Evolutionary conservation across 2,329 filamentous ascomycete species (phyloP).

Genomic region (Pseudopithomyces chartarum): DNA sequence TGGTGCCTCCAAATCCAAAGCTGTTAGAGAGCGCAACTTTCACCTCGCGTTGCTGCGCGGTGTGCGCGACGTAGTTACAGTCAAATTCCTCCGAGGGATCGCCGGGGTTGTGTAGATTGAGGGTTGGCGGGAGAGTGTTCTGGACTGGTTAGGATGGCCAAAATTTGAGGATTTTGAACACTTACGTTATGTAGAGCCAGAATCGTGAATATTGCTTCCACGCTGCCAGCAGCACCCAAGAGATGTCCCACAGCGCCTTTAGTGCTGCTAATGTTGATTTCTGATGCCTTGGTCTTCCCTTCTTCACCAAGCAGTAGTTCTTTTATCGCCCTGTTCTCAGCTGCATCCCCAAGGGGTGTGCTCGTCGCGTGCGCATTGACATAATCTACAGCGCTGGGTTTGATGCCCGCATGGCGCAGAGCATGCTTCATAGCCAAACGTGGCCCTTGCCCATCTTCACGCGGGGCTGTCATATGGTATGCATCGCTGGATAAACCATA

Average conservation of each 20-base stretch:
- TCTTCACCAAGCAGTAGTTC: conserved; percentile 75
- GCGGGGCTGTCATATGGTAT: conserved; percentile 90
- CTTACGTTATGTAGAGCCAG: conserved; percentile 78
- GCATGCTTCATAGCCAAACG: conserved; percentile 84
- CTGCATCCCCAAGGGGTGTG: conserved; percentile 81
- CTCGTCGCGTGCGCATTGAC: conserved; percentile 96
- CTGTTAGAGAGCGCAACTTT: conserved; percentile 86
- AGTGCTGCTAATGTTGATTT: conserved; percentile 87
- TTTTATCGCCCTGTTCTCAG: conserved; percentile 84
- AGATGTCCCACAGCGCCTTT: conserved; percentile 94
- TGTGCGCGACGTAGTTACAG: conserved; percentile 83
- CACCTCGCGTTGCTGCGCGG: conserved; percentile 72
- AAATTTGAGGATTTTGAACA: conserved; percentile 13
- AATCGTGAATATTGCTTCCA: conserved; percentile 86
- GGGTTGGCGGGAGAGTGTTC: conserved; percentile 81
- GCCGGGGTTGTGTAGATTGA: conserved; percentile 74
- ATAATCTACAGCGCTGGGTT: conserved; percentile 78
- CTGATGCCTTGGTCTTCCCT: conserved; percentile 63
- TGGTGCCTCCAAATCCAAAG: conserved; percentile 97
- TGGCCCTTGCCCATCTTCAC: conserved; percentile 80
- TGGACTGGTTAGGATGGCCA: conserved; percentile 45
- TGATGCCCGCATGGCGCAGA: conserved; percentile 71
- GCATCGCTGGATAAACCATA: conserved; percentile 93
- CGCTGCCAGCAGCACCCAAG: conserved; percentile 85
- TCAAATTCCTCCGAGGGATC: conserved; percentile 65